Evolutionary conservation across 192 early-diverging fungal species (phyloP), one percentile per base, ranked within the genome.

Genomic region (Physocladia obscura): DNA sequence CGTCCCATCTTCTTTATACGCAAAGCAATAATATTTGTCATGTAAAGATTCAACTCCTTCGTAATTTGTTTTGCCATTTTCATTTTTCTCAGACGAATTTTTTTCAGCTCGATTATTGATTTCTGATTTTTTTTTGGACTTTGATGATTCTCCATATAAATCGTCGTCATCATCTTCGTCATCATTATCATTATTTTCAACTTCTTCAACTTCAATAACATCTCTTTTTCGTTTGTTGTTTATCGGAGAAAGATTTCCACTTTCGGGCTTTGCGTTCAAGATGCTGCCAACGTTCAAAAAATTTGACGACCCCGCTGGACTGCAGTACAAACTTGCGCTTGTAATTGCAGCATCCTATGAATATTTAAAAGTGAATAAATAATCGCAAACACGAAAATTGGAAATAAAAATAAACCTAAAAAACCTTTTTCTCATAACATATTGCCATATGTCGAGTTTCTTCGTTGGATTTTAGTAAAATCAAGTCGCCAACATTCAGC

Each of bases 1-100:
- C 4, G 79, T 71, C 6, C 92, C 91, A 50, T 89, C 80, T 13
- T 76, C 75, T 27, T 84, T 75, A 49, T 87, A 89, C 1, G 89
- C 69, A 29, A 89, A 36, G 52, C 88, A 89, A 90, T 90, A 94
- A 1, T 51, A 27, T 37, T 54, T 35, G 15, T 68, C 65, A 19
- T 34, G 13, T 13, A 24, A 27, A n/a, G 4, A 19, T 40, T 40
- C 37, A 21, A 8, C 61, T 19, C 13, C 19, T 35, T 59, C 57
- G 37, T 37, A 27, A 15, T 15, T 15, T 8, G 55, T 70, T 5
- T 51, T 38, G 40, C 21, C 48, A 47, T 59, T 22, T 17, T 24
- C 38, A 26, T 55, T 38, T 27, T 11, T n/a, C 24, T 22, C 67
- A 22, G 37, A 32, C 24, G 38, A 27, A 55, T 8, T 5, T 11